These are phyloP conservation scores for Candida gorgasii DNA, from an alignment of 805 yeast species.

Conservation along the genomic window DNA sequence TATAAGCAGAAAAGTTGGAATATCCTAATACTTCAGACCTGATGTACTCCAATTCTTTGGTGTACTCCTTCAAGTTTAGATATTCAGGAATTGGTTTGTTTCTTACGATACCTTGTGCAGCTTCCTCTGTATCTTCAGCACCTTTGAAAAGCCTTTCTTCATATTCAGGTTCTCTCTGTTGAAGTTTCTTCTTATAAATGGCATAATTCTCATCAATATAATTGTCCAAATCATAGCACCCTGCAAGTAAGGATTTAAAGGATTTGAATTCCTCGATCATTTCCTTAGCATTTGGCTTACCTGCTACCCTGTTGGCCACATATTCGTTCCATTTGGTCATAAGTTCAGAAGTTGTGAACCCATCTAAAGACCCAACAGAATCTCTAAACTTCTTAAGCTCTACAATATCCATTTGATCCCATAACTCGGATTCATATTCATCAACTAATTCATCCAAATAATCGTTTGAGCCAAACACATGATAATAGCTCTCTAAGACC, in stretches of 20 bases:
- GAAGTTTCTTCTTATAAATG: too few species aligned
- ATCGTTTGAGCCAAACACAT: not conserved
- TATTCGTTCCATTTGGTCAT: not conserved
- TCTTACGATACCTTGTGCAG: too few species aligned
- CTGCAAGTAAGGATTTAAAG: not conserved
- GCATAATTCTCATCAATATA: not conserved
- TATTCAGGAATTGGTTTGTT: conserved; percentile 17
- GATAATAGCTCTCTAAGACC: conserved; percentile 4
- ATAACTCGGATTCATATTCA: not conserved
- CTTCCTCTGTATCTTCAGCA: too few species aligned
- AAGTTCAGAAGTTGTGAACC: not conserved
- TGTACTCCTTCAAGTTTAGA: conserved; percentile 10
- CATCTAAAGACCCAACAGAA: not conserved
- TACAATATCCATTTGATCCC: not conserved
- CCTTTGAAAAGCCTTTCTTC: too few species aligned
- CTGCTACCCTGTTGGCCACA: not conserved
- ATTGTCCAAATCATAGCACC: not conserved
- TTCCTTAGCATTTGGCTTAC: not conserved
- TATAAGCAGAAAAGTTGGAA: not conserved
- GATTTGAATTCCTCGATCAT: not conserved
- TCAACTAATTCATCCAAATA: conserved; percentile 1
- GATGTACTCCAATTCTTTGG: conserved; percentile 10
- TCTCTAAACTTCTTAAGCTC: not conserved
- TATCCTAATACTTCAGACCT: not conserved
- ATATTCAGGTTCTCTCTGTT: too few species aligned